Percentiles rank a stretch among this genome's conserved stretches.
Evolutionary conservation across 192 early-diverging fungal genomes (phyloP).

Genomic region (Backusella circina): DNA sequence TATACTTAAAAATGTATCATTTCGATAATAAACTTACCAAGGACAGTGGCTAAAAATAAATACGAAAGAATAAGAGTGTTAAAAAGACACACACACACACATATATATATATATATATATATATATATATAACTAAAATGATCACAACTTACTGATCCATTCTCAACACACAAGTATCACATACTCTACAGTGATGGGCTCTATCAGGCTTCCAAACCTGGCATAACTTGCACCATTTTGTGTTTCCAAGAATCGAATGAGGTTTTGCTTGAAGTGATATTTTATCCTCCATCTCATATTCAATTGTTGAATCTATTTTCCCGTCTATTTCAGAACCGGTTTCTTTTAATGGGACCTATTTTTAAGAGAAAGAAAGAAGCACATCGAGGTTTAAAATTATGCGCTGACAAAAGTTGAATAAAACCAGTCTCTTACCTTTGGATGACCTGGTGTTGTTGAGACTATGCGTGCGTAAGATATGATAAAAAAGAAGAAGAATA

Average conservation of each 20-base stretch:
- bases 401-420: too few relatives aligned
- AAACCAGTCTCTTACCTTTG: conserved; percentile 13
- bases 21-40: conserved; percentile 24
- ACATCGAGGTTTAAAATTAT: neutral
- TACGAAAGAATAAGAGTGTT: neutral
- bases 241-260: conserved; percentile 10
- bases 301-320: neutral
- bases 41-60: conserved; percentile 34
- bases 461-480: conserved; percentile 43
- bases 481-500: conserved; percentile 33
- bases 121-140: neutral
- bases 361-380: neutral
- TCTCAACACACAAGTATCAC: conserved; percentile 45
- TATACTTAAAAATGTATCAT: neutral
- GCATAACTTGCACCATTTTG: conserved; percentile 38
- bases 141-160: conserved; percentile 48
- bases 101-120: too few relatives aligned
- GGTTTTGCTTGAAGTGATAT: neutral
- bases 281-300: neutral
- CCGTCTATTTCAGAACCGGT: neutral
- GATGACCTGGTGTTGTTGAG: conserved; percentile 37
- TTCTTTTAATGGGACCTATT: conserved; percentile 8
- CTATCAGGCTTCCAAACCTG: conserved; percentile 49
- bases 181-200: conserved; percentile 51
- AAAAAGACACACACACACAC: too few relatives aligned